Base-by-base conservation (phyloP, 805 yeast species). In the Saturnispora besseyi region DNA sequence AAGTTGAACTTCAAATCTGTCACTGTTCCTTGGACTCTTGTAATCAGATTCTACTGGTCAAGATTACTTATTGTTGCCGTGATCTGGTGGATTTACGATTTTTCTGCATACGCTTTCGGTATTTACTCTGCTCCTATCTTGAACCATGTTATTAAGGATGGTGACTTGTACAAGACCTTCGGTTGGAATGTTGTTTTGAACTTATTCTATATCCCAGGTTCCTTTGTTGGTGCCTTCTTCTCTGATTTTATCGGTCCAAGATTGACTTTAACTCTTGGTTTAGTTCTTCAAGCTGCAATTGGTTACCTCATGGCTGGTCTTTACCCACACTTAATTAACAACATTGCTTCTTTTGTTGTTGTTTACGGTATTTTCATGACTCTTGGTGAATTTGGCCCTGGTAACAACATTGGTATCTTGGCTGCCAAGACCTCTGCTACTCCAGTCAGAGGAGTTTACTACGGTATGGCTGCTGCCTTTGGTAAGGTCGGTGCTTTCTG, bases 171-270 rank as follows among this genome's bases (percentile, higher is more conserved):
- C 68, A 76, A 80, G 64, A 76, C 86, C 24, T 87, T 88, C 67
- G 96, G 96, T 46, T 91, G 96, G 97, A 87, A 84, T 65, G 84
- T 86, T 53, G 91, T 91, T 6, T 76, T 90, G 60, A 87, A 88
- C 67, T 71, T 85, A 59, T 90, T 91, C 68, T 89, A 90, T 66
- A 69, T 90, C 36, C 97, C 97, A 12, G 98, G 97, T 58, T 76
- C 96, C 1, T 78, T 88, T 64, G 63, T 85, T 22, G 97, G 98
- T 61, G 96, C 95, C n/a, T 61, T 77, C 46, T 67, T 79, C 37
- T 76, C 95, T n/a, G 97, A 91, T 67, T 86, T 78, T 66, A 61
- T 89, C 51, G 98, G 98, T n/a, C 96, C 97, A 49, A 78, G 96
- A 66, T 64, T 84, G 53, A 85, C 96, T 9, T 68, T 88, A 42